Evolutionary conservation across 176 grass and related monocot species (phyloP), one percentile per base, ranked within the genome.

Genomic region (Carex pumila): DNA sequence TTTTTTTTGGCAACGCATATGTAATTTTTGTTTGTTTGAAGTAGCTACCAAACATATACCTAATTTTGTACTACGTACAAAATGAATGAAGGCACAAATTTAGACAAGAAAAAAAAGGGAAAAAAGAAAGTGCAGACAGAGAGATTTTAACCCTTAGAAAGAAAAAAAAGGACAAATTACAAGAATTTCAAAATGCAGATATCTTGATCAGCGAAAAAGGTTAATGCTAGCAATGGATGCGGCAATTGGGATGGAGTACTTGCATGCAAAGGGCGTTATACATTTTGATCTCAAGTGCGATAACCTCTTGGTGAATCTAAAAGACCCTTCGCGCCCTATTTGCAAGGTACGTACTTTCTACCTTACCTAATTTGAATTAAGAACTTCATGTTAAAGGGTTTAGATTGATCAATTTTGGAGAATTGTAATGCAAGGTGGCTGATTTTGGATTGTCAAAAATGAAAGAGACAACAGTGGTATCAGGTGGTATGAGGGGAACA

Each of bases 201-300:
- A 84, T 89, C 89, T 95, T 61, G 91, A 98, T 71, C 92, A 85
- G 68, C 88, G 80, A 72, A 94, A 88, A 84, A 71, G 85, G 68
- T 7, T 98, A 86, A 84, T 93, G 69, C 71, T 98, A 80, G 92
- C 95, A 72, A 94, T 87, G 95, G 92, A 98, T 90, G 92, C 91
- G 65, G 92, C 95, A 82, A 93, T 98, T 83, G 95, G 95, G 66
- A 95, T 98, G 95, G 95, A 95, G 60, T 98, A 98, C 55, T 82
- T 98, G 77, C 95, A 98, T 81, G 91, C 95, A 37, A 98, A 91
- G 88, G 84, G 91, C 52, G 85, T 93, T 77, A 89, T 98, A 62
- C 95, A 98, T 83, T 98, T 98, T 34, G 95, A 98, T 90, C 81
- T 98, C 84, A 98, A 98, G 87, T 95, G 95, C n/a, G 95, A 98